Evolutionary conservation across 169 alveolate genomes (phyloP).

Genomic region (Cryptosporidium viatorum): DNA sequence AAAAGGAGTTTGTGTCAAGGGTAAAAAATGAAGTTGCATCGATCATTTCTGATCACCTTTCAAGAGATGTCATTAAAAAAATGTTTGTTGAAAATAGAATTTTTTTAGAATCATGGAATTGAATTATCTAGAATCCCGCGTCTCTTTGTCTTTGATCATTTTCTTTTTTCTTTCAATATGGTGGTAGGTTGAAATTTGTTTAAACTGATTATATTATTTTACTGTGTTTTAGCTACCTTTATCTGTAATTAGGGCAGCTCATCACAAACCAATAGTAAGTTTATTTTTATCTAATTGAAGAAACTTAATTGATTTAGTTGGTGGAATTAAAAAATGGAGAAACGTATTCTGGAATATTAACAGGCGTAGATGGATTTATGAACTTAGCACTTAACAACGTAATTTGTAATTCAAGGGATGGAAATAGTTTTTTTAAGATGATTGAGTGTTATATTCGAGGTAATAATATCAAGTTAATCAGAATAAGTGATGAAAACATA

Average conservation of each 20-base stretch:
- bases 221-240: slow-evolving; percentile 82
- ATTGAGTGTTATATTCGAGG: slow-evolving; percentile 87
- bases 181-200: slow-evolving; percentile 53
- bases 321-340: slow-evolving; percentile 88
- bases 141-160: slow-evolving; percentile 19
- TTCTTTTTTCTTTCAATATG: slow-evolving; percentile 53
- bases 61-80: not conserved
- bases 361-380: slow-evolving; percentile 87
- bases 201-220: not conserved
- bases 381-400: slow-evolving; percentile 86
- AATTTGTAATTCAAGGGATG: slow-evolving; percentile 86
- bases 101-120: slow-evolving; percentile 57
- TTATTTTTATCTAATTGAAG: not conserved
- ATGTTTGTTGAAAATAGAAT: slow-evolving; percentile 26
- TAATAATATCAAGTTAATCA: slow-evolving; percentile 85
- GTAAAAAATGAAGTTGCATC: slow-evolving; percentile 16
- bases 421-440: slow-evolving; percentile 85
- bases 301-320: slow-evolving; percentile 77
- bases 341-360: slow-evolving; percentile 86
- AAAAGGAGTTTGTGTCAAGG: slow-evolving; percentile 4
- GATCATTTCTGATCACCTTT: not conserved
- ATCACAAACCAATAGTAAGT: slow-evolving; percentile 87
- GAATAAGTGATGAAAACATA: slow-evolving; percentile 85
- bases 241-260: slow-evolving; percentile 85
- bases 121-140: slow-evolving; percentile 14